phyloP scores from a whole-genome alignment of 1,139 yeast genomes.

The Geotrichum aggregatum region DNA sequence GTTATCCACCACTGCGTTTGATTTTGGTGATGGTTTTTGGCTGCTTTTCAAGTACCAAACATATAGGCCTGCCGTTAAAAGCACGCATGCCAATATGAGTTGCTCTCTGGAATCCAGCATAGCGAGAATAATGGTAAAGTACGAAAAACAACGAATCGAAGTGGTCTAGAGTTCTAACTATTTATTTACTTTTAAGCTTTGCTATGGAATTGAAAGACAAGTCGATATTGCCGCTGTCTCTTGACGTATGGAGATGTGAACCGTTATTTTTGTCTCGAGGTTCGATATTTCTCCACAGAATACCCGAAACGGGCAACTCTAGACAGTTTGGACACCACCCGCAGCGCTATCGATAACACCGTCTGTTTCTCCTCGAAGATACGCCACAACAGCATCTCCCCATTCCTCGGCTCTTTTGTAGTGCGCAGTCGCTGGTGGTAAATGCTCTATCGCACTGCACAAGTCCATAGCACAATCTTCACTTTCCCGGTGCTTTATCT shows the following conservation, averaged over 20 bases:
- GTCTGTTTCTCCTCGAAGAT: conserved; percentile 36
- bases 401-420: conserved; percentile 60
- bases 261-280: too few relatives aligned
- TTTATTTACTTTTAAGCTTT: too few relatives aligned
- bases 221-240: not conserved
- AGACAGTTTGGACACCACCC: too few relatives aligned
- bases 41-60: conserved; percentile 2
- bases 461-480: conserved; percentile 42
- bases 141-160: too few relatives aligned
- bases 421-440: conserved; percentile 55
- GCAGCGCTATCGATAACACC: conserved; percentile 26
- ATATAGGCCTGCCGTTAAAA: not conserved
- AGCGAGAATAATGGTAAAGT: too few relatives aligned
- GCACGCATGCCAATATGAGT: not conserved
- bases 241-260: conserved; percentile 2
- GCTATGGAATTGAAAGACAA: not conserved
- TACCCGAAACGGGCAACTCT: not conserved
- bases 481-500: conserved; percentile 48
- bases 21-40: not conserved
- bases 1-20: too few relatives aligned
- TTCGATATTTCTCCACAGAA: not conserved
- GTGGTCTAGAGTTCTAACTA: too few relatives aligned
- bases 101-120: too few relatives aligned
- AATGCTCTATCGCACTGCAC: conserved; percentile 53
- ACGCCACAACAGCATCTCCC: conserved; percentile 60